phyloP scores from a whole-genome alignment of 1,284 basidiomycete species.

The Malassezia vespertilionis region DNA sequence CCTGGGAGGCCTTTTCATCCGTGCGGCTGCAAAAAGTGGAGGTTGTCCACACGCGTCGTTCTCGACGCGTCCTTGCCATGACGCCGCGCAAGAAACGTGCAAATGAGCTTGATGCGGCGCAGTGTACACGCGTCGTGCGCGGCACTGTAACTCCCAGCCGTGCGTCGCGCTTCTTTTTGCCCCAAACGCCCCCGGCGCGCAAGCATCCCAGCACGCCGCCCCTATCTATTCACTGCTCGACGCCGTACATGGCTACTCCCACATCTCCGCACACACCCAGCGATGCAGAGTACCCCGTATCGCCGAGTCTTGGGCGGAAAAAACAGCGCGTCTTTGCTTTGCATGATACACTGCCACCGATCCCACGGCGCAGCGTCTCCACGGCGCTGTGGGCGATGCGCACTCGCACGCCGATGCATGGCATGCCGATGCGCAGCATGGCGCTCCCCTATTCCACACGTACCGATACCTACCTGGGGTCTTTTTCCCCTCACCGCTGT shows the following conservation, averaged over 20 bases:
- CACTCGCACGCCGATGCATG: neutral
- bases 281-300: no score
- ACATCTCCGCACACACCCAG: neutral
- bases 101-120: neutral
- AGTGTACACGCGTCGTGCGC: constrained; percentile 6
- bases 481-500: neutral
- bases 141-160: constrained; percentile 16
- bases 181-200: neutral
- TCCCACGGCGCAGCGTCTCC: neutral
- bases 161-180: constrained; percentile 16
- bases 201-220: neutral
- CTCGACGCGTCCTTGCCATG: neutral
- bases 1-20: no score
- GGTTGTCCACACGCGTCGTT: neutral
- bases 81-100: neutral
- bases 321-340: neutral
- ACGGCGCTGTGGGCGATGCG: neutral
- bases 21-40: neutral
- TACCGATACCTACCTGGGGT: neutral
- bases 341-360: neutral
- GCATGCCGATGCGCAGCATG: no score
- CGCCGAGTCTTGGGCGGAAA: constrained; percentile 5
- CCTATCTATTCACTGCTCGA: constrained; percentile 3
- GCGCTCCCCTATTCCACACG: no score
- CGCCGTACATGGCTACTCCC: constrained; percentile 7